Evolutionary conservation across 371 early-diverging fungal species (phyloP).

Genomic region (Apophysomyces elegans): DNA sequence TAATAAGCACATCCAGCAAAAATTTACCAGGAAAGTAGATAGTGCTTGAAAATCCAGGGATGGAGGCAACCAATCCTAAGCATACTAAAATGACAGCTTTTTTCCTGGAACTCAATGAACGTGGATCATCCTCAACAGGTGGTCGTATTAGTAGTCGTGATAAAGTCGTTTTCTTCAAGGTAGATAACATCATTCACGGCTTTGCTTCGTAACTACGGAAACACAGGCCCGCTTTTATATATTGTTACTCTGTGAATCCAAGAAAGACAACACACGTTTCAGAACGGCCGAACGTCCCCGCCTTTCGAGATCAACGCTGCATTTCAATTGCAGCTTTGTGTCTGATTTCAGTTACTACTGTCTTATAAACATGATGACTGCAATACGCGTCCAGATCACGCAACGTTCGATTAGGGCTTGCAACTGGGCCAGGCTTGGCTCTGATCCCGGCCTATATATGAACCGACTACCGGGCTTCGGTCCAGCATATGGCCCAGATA

Average conservation of each 20-base stretch:
- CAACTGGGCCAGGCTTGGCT: too few species aligned
- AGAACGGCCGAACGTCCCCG: slow-evolving; percentile 6
- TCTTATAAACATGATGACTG: too few species aligned
- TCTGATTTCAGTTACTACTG: too few species aligned
- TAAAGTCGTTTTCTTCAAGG: slow-evolving; percentile 13
- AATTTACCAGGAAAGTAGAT: slow-evolving; percentile 21
- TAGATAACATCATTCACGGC: background rate
- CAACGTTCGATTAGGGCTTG: too few species aligned
- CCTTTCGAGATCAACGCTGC: background rate
- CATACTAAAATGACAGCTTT: slow-evolving; percentile 29
- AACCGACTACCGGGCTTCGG: too few species aligned
- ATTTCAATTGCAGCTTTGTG: too few species aligned
- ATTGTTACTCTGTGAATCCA: background rate
- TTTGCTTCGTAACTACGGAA: background rate
- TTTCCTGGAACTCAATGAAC: slow-evolving; percentile 14
- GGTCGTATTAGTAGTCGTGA: slow-evolving; percentile 26
- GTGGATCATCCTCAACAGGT: slow-evolving; percentile 36
- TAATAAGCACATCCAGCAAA: too few species aligned
- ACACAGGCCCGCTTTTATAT: background rate
- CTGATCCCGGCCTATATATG: too few species aligned
- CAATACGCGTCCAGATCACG: too few species aligned
- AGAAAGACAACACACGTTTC: background rate
- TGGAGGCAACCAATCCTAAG: slow-evolving; percentile 25
- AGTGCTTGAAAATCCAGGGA: slow-evolving; percentile 34
- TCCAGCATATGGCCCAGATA: too few species aligned